Evolutionary conservation across 1,284 basidiomycete genomes (phyloP), one percentile per base, ranked within the genome.

Genomic region (Peniophora sp.): DNA sequence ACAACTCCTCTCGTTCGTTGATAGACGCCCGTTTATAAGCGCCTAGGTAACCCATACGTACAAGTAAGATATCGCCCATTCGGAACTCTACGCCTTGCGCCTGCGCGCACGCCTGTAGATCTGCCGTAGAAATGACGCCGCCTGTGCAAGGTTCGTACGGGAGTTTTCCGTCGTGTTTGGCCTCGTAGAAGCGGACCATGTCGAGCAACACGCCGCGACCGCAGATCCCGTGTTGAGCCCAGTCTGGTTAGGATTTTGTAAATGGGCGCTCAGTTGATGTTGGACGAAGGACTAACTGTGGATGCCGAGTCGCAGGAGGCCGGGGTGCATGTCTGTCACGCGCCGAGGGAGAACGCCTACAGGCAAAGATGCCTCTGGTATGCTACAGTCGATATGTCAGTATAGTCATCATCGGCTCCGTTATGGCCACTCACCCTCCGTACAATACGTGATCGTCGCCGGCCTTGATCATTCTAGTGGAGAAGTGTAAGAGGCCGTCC

Each of bases 221-320:
- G 50, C 79, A 82, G 50, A 87, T 88, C 1, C 85, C 85, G 56
- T 88, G 85, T 27, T 79, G 71, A 0, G 85, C 82, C 80, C 82
- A 85, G 60, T 85, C 83, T 85, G 51, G n/a, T n/a, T n/a, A 10
- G 19, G n/a, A 45, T 6, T 41, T 36, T 10, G 34, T 36, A 36
- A 10, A n/a, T n/a, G 10, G 34, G 10, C 10, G n/a, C 34, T 36
- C n/a, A 36, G n/a, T 36, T n/a, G n/a, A n/a, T 36, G 34, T 36
- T 10, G 10, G n/a, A 10, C 34, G 44, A 2, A 10, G 14, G 19
- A 48, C 78, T 23, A 58, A 84, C 83, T 83, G 56, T 86, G 84
- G 20, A 86, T 82, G 5, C 83, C 83, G 41, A 81, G 72, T 51
- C 73, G 81, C 74, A 49, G 84, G 70, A 38, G 74, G 67, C 27